Conservation (phyloP, 2,329 filamentous ascomycete species). For the Nothomitra cinnamomea region DNA sequence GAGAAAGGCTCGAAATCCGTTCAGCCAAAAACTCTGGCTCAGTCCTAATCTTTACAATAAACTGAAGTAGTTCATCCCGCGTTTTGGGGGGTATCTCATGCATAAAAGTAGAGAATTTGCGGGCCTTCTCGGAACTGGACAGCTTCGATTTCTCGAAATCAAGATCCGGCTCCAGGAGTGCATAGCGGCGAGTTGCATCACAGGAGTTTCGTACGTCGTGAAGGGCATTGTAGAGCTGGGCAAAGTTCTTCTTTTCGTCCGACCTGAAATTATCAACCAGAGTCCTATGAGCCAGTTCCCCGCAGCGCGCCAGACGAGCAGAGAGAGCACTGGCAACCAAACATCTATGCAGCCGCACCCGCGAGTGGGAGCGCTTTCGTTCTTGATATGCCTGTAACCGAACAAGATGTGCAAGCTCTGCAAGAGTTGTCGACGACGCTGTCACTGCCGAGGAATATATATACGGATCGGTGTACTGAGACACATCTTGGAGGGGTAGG, state of each 20-base stretch:
- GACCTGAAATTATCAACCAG: conserved; percentile 62
- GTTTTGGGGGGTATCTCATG: conserved; percentile 61
- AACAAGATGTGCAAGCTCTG: conserved; percentile 63
- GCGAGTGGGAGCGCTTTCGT: conserved; percentile 57
- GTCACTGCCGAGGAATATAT: conserved; percentile 35
- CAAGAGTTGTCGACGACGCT: conserved; percentile 49
- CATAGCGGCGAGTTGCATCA: conserved; percentile 53
- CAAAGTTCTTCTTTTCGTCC: conserved; percentile 65
- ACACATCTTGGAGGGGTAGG: conserved; percentile 47
- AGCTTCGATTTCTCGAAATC: conserved; percentile 30
- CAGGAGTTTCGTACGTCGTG: conserved; percentile 66
- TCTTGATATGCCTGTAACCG: conserved; percentile 67
- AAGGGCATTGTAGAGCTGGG: conserved; percentile 56
- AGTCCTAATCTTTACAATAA: conserved; percentile 66
- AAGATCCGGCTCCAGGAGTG: conserved; percentile 55
- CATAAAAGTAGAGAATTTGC: conserved; percentile 29
- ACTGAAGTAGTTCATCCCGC: conserved; percentile 58
- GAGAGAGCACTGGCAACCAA: conserved; percentile 60
- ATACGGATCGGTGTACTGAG: conserved; percentile 46
- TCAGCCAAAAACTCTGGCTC: conserved; percentile 79
- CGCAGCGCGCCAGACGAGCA: conserved; percentile 55
- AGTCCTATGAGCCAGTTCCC: conserved; percentile 57
- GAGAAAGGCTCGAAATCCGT: conserved; percentile 58
- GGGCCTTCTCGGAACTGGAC: conserved; percentile 26
- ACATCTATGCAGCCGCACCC: conserved; percentile 56